Percentiles rank a stretch among this genome's conserved stretches.
These are phyloP conservation scores for Davidsoniella eucalypti DNA, from an alignment of 2,329 filamentous ascomycete genomes.

Conservation along the genomic window DNA sequence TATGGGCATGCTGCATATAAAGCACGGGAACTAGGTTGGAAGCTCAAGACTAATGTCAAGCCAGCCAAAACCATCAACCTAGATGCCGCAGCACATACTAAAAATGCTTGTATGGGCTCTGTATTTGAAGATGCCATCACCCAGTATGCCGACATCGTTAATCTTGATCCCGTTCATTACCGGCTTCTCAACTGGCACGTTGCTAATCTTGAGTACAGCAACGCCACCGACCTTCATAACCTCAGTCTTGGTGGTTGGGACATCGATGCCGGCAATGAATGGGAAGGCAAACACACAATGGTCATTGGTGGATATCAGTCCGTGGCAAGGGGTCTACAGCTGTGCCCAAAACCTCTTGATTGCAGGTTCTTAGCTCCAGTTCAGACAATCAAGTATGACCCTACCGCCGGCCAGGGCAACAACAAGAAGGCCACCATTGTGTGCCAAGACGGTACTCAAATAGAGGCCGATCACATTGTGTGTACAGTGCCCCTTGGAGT, in stretches of 20 bases:
- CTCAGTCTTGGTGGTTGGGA: conserved; percentile 89
- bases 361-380: conserved; percentile 60
- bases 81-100: conserved; percentile 42
- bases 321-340: conserved; percentile 71
- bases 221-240: conserved; percentile 72
- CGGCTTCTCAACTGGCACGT: conserved; percentile 94
- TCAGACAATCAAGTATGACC: conserved; percentile 44
- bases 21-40: conserved; percentile 70
- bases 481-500: conserved; percentile 83
- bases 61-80: conserved; percentile 56
- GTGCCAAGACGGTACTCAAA: conserved; percentile 58
- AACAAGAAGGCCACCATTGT: conserved; percentile 40
- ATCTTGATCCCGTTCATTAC: conserved; percentile 73
- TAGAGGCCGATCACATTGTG: conserved; percentile 83
- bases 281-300: conserved; percentile 87
- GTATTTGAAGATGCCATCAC: conserved; percentile 81
- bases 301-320: conserved; percentile 88
- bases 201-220: conserved; percentile 95
- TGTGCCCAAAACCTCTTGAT: conserved; percentile 59
- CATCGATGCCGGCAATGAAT: conserved; percentile 94
- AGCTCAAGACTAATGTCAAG: conserved; percentile 45
- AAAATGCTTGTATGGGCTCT: conserved; percentile 65
- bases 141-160: conserved; percentile 71
- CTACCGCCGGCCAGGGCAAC: conserved; percentile 27
- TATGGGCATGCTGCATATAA: conserved; percentile 46